Conservation (phyloP, 495 filamentous ascomycete genomes). For the Neurospora terricola region DNA sequence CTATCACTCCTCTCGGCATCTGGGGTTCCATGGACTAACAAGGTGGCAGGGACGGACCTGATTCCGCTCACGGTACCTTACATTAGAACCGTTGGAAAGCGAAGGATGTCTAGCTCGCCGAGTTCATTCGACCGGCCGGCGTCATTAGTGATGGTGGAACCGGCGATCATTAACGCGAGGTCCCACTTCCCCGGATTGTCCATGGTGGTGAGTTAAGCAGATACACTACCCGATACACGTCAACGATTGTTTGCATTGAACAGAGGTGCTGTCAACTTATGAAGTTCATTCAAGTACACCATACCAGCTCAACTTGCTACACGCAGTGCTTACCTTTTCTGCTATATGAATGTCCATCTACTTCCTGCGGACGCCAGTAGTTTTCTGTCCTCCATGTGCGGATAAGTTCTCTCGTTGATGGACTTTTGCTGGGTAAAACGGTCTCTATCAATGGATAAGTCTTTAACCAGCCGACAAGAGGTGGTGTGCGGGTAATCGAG, state of each 20-base stretch:
- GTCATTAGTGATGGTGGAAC: not conserved
- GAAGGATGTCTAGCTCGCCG: not conserved
- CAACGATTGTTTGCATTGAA: not conserved
- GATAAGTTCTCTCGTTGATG: not conserved
- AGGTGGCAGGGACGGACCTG: not conserved
- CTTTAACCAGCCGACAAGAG: not conserved
- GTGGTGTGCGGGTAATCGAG: not conserved
- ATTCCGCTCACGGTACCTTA: not conserved
- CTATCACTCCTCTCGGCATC: not conserved
- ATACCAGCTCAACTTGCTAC: not conserved
- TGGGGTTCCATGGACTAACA: not conserved
- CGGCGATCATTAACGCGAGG: not conserved
- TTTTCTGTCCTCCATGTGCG: not conserved
- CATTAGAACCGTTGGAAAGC: not conserved
- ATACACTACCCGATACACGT: not conserved
- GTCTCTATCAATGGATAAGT: not conserved
- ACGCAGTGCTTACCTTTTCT: not conserved
- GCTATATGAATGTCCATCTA: not conserved
- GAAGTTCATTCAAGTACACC: not conserved
- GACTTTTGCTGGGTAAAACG: not conserved
- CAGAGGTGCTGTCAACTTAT: not conserved
- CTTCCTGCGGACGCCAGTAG: not conserved
- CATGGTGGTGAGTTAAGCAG: not conserved
- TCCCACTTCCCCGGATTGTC: not conserved
- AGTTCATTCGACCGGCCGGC: not conserved